These are phyloP conservation scores for Nicotiana sylvestris DNA, from an alignment of 257 asterid genomes.

Conservation along the genomic window DNA sequence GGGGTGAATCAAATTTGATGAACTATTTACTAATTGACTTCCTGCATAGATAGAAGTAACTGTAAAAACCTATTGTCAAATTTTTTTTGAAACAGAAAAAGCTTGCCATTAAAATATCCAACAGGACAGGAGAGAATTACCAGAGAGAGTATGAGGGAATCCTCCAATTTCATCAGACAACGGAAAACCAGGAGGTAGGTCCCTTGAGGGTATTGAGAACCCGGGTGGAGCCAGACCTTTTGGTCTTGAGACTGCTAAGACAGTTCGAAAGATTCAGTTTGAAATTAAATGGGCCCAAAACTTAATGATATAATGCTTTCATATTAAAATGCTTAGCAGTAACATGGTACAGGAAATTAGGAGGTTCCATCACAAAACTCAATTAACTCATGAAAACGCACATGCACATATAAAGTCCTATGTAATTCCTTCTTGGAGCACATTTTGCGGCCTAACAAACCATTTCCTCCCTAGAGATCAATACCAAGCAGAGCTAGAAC, in stretches of 20 bases:
- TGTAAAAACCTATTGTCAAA: background rate
- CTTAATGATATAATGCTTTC: background rate
- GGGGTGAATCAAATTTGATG: constrained; percentile 36
- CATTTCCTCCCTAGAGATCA: background rate
- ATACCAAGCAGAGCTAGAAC: background rate
- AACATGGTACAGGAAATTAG: background rate
- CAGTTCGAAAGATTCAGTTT: background rate
- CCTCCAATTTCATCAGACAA: constrained; percentile 42
- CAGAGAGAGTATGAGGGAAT: constrained; percentile 47
- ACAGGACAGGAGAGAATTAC: constrained; percentile 22
- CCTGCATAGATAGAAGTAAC: constrained; percentile 37
- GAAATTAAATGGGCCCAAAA: background rate
- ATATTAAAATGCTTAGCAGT: background rate
- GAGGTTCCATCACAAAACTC: background rate
- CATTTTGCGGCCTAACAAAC: background rate
- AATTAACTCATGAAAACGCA: background rate
- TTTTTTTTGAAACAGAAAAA: background rate
- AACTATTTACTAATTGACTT: constrained; percentile 31
- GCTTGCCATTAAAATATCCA: background rate
- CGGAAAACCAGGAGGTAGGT: constrained; percentile 82
- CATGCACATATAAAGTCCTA: constrained; percentile 2
- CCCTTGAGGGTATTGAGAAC: constrained; percentile 61
- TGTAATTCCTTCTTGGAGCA: background rate
- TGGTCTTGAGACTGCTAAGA: constrained; percentile 50
- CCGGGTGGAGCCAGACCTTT: constrained; percentile 84